Percentiles rank a stretch among this genome's conserved stretches.
Conservation (phyloP, 208 protist genomes). For the Trypanosoma brucei region DNA sequence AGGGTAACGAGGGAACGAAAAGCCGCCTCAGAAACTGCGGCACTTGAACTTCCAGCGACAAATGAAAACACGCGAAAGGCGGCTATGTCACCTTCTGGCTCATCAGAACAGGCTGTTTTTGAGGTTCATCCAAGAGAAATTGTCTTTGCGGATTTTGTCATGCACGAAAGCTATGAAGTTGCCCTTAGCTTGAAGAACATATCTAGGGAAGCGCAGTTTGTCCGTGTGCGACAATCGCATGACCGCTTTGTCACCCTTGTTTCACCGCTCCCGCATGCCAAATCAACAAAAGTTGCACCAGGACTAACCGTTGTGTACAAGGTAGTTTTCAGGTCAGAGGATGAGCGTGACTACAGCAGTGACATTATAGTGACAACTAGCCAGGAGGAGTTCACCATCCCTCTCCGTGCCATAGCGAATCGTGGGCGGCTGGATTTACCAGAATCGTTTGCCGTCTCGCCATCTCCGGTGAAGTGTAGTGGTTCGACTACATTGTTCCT, state of each 20-base stretch:
- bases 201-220: slow-evolving; percentile 61
- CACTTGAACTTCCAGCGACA: neutral
- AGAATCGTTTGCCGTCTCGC: slow-evolving; percentile 42
- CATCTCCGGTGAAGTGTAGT: slow-evolving; percentile 67
- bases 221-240: slow-evolving; percentile 77
- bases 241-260: slow-evolving; percentile 71
- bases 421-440: slow-evolving; percentile 89
- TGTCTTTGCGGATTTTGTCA: slow-evolving; percentile 68
- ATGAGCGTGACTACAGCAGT: slow-evolving; percentile 71
- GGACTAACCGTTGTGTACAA: slow-evolving; percentile 87
- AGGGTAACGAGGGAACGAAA: neutral
- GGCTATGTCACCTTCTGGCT: neutral
- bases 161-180: slow-evolving; percentile 69
- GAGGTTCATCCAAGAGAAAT: slow-evolving; percentile 77
- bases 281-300: slow-evolving; percentile 78
- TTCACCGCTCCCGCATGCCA: slow-evolving; percentile 39
- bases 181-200: slow-evolving; percentile 81
- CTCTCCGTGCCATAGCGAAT: slow-evolving; percentile 72
- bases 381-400: slow-evolving; percentile 83
- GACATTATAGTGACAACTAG: slow-evolving; percentile 86
- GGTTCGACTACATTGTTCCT: slow-evolving; percentile 78
- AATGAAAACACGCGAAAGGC: neutral
- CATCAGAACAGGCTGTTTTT: slow-evolving; percentile 45
- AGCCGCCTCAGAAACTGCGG: neutral
- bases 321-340: slow-evolving; percentile 81